Conservation (phyloP, 2,329 filamentous ascomycete species). For the Pestalotiopsis sp. region DNA sequence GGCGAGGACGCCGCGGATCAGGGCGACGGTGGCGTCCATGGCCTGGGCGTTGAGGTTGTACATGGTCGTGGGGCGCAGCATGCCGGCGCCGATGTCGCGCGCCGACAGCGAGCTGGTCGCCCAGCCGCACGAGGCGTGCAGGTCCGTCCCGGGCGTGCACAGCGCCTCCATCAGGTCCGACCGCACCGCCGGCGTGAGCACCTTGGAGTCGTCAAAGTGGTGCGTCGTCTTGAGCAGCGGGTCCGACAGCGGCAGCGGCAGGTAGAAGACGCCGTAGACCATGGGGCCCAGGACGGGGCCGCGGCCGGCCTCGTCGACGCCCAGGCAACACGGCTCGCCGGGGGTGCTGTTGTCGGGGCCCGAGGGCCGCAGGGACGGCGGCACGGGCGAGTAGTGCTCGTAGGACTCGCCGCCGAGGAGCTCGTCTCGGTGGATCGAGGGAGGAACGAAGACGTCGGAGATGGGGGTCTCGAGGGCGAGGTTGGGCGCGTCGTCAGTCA, state of each 20-base stretch:
- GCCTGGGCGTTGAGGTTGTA: constrained; percentile 98
- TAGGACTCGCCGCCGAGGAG: constrained; percentile 70
- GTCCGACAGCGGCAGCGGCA: constrained; percentile 71
- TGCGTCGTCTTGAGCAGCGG: constrained; percentile 76
- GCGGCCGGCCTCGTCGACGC: constrained; percentile 91
- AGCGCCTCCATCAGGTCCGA: constrained; percentile 69
- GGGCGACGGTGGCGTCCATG: constrained; percentile 83
- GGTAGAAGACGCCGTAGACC: constrained; percentile 73
- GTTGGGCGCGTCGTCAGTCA: constrained; percentile 32
- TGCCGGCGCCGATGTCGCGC: constrained; percentile 76
- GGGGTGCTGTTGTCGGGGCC: constrained; percentile 16
- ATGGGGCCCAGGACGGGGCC: constrained; percentile 88
- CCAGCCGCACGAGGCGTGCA: constrained; percentile 68
- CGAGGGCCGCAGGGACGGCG: constrained; percentile 56
- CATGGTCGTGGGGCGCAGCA: constrained; percentile 65
- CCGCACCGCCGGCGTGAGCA: constrained; percentile 79
- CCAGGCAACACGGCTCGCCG: constrained; percentile 71
- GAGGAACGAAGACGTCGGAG: constrained; percentile 60
- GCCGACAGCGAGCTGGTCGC: constrained; percentile 81
- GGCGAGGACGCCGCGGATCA: constrained; percentile 78
- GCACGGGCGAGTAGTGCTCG: constrained; percentile 71
- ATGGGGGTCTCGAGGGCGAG: constrained; percentile 35
- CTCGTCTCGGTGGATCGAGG: constrained; percentile 61
- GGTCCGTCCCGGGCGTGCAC: constrained; percentile 61
- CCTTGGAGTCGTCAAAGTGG: constrained; percentile 95